phyloP scores from a whole-genome alignment of 257 asterid genomes.

The Solanum chiquidenum region DNA sequence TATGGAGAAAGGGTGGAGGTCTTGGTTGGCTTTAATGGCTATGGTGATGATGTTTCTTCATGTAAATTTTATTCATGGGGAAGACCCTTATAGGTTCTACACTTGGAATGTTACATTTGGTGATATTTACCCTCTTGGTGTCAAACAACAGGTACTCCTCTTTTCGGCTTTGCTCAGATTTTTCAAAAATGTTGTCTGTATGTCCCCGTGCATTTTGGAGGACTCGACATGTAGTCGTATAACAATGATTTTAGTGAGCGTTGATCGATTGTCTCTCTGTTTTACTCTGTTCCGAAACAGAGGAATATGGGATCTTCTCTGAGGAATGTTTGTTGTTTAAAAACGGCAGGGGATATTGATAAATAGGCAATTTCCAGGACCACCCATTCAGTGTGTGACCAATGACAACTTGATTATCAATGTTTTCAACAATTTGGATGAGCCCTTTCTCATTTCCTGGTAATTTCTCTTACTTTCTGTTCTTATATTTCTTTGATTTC shows the following conservation, averaged over 20 bases:
- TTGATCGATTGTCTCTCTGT: background rate
- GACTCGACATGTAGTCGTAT: background rate
- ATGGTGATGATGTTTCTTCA: background rate
- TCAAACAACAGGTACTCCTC: background rate
- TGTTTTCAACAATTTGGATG: slow-evolving; percentile 28
- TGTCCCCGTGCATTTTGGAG: background rate
- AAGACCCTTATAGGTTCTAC: slow-evolving; percentile 1
- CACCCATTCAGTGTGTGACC: slow-evolving; percentile 20
- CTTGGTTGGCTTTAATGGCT: background rate
- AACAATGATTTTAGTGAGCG: background rate
- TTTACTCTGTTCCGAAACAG: background rate
- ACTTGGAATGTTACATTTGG: background rate
- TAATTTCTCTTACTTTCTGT: background rate
- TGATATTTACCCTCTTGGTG: background rate
- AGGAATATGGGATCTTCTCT: background rate
- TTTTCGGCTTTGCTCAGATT: background rate
- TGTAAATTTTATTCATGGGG: background rate
- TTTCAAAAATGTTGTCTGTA: background rate
- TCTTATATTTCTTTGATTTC: background rate
- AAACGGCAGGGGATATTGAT: slow-evolving; percentile 25
- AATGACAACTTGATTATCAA: slow-evolving; percentile 26
- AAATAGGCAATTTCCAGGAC: slow-evolving; percentile 27
- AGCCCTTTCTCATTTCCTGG: slow-evolving; percentile 25
- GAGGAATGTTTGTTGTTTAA: background rate
- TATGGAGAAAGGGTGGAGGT: background rate